phyloP scores from a whole-genome alignment of 2,329 filamentous ascomycete species.

The Monosporascus sp. region DNA sequence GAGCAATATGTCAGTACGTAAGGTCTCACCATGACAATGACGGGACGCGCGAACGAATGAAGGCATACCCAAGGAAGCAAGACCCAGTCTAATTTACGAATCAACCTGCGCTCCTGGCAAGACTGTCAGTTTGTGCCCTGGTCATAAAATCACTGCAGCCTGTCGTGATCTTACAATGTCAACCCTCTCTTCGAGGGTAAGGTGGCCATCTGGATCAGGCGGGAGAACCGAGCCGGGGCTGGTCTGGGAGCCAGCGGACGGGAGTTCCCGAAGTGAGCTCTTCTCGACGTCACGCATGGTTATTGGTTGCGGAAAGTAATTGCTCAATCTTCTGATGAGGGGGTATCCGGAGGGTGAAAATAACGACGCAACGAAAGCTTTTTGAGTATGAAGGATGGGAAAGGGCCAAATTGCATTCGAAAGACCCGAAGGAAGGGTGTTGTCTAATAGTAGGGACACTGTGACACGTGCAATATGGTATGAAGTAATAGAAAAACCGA shows the following conservation, averaged over 20 bases:
- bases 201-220: conserved; percentile 52
- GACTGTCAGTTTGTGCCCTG: conserved; percentile 4
- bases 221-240: conserved; percentile 14
- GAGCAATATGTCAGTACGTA: conserved; percentile 5
- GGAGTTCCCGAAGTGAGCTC: conserved; percentile 16
- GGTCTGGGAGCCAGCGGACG: conserved; percentile 11
- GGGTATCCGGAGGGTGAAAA: not conserved
- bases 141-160: not conserved
- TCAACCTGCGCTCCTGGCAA: conserved; percentile 25
- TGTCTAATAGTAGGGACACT: too few species aligned
- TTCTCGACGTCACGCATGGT: conserved; percentile 27
- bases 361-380: too few species aligned
- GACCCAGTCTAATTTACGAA: conserved; percentile 28
- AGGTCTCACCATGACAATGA: not conserved
- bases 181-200: conserved; percentile 51
- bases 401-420: too few species aligned
- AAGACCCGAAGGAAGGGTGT: too few species aligned
- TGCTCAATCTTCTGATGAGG: not conserved
- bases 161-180: conserved; percentile 39
- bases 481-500: too few species aligned
- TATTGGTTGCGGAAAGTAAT: not conserved
- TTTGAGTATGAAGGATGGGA: too few species aligned
- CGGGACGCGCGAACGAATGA: conserved; percentile 19
- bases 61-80: conserved; percentile 30
- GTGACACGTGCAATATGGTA: too few species aligned